Conservation (phyloP, 2,329 filamentous ascomycete species). For the Microdochium trichocladiopsis region DNA sequence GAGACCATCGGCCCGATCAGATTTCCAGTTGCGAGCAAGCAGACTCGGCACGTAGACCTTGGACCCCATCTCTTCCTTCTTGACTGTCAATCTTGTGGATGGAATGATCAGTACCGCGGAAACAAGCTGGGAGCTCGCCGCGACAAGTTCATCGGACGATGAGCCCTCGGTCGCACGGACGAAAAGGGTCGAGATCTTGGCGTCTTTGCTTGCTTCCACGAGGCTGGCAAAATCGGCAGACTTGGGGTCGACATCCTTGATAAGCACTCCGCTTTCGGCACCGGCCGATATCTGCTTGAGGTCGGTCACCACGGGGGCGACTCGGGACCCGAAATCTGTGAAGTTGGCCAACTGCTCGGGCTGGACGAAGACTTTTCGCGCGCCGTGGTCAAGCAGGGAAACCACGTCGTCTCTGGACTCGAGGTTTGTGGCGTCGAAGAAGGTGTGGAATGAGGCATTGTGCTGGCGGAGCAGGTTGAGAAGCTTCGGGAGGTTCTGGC, state of each 20-base stretch:
- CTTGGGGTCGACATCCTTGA: constrained; percentile 43
- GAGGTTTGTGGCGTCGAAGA: constrained; percentile 70
- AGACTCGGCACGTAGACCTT: constrained; percentile 63
- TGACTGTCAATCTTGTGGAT: constrained; percentile 61
- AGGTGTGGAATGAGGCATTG: constrained; percentile 51
- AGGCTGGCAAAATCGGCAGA: constrained; percentile 33
- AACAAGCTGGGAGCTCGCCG: constrained; percentile 29
- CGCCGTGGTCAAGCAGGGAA: constrained; percentile 76
- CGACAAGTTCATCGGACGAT: not conserved
- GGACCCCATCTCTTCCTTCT: constrained; percentile 48
- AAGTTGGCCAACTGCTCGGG: constrained; percentile 58
- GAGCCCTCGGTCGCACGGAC: constrained; percentile 36
- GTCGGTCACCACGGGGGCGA: constrained; percentile 44
- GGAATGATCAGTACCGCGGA: constrained; percentile 68
- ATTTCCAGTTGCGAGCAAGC: constrained; percentile 67
- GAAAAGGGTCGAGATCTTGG: constrained; percentile 40
- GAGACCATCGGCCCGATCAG: constrained; percentile 76
- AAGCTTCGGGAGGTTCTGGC: constrained; percentile 31
- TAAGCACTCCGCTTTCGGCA: constrained; percentile 43
- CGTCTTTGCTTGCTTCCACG: constrained; percentile 33
- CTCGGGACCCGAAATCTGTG: constrained; percentile 46
- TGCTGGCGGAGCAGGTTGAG: constrained; percentile 40
- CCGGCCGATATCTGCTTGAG: constrained; percentile 33
- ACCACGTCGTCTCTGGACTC: constrained; percentile 65
- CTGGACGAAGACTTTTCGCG: constrained; percentile 75